Percentiles rank a stretch among this genome's conserved stretches.
Evolutionary conservation across 371 early-diverging fungal species (phyloP).

Genomic region (Syncephalastrum monosporum): DNA sequence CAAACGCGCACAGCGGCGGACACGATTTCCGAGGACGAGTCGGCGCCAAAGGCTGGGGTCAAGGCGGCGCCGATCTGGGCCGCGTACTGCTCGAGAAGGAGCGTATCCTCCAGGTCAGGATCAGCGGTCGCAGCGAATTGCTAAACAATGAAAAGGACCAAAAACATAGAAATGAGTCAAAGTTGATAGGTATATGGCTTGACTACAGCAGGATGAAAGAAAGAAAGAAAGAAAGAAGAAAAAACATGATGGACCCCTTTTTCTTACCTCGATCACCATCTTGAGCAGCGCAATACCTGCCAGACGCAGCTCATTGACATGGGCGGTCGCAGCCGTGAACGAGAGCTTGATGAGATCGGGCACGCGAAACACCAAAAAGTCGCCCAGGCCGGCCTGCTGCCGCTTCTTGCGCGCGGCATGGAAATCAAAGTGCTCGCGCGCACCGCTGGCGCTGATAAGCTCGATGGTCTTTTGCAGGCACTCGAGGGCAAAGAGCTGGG

Average conservation of each 20-base stretch:
- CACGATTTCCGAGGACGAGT: constrained; percentile 76
- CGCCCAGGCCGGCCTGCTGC: constrained; percentile 58
- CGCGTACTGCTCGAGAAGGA: constrained; percentile 85
- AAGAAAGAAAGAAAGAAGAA: too few relatives aligned
- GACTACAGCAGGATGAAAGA: too few relatives aligned
- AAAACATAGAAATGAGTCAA: not conserved
- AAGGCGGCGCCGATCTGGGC: constrained; percentile 89
- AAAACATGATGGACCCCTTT: not conserved
- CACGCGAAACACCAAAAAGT: constrained; percentile 75
- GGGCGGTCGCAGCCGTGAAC: constrained; percentile 84
- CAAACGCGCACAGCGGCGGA: constrained; percentile 82
- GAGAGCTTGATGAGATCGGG: constrained; percentile 85
- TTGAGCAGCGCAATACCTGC: constrained; percentile 75
- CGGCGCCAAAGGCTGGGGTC: constrained; percentile 81
- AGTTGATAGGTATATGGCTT: not conserved
- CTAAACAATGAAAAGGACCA: constrained; percentile 15
- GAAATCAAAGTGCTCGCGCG: constrained; percentile 72
- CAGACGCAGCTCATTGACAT: constrained; percentile 74
- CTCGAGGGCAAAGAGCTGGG: constrained; percentile 79
- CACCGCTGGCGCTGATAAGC: constrained; percentile 55
- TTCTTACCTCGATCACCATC: constrained; percentile 64
- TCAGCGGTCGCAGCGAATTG: constrained; percentile 67
- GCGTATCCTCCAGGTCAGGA: constrained; percentile 81
- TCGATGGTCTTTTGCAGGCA: constrained; percentile 72
- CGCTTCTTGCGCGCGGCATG: constrained; percentile 56